Base-by-base conservation (phyloP, 1,284 basidiomycete genomes). In the Cryptococcus jaspeensis region DNA sequence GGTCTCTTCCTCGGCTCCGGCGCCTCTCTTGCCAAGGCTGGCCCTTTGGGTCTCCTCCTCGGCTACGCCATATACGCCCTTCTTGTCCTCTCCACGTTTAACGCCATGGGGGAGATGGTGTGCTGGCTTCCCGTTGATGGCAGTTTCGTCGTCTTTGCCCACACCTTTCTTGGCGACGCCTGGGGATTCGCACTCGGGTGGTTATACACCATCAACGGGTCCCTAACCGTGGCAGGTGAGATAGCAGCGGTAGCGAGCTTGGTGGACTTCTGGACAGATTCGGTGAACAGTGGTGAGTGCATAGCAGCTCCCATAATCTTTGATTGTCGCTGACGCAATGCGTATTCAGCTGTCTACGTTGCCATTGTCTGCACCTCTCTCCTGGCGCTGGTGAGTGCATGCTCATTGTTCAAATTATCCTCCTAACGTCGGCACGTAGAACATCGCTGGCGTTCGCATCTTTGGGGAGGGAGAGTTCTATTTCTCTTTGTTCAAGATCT, bases 1-100 rank as follows among this genome's bases (percentile, higher is more conserved):
- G 89, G 88, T 70, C 80, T 90, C 20, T 92, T 93, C 80, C 80
- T 92, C 42, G 89, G 89, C 60, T 86, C 87, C 13, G 90, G 90
- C 20, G 78, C 81, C 52, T 76, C 78, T 9, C 69, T 83, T 18
- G 65, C 73, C 15, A 66, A 69, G 18, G 80, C 77, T 48, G 81
- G 80, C 13, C 81, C 80, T 2, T 66, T 75, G 16, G 78, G 78
- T 49, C 69, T 78, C 4, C 44, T 70, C 5, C 51, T 70, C 15
- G 62, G 63, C 2, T 70, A 59, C 43, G 38, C 58, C 8, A 16
- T 64, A 41, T 58, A 58, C 32, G 61, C 55, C n/a, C 11, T 41
- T 4, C 46, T 63, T 28, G 53, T 60, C 23, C 37, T 58, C 15
- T 39, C 42, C 23, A 51, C 56, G 22, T 61, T 59, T 56, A 63